Evolutionary conservation across 805 yeast genomes (phyloP).

Genomic region (Candida tammaniensis): DNA sequence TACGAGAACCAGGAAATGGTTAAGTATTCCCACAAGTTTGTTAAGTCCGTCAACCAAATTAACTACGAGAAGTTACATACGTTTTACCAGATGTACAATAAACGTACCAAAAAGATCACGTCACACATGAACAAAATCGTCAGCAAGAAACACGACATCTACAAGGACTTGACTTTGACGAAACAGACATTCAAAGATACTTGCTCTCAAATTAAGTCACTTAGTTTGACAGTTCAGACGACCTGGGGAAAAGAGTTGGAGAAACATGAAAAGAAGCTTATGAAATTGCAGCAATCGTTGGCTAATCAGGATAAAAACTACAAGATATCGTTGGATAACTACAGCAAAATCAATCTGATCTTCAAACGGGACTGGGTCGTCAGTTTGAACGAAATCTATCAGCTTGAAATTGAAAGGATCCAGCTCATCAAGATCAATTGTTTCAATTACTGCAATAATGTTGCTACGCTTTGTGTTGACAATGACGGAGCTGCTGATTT

Average conservation of each 20-base stretch:
- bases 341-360: slow-evolving; percentile 54
- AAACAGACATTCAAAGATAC: slow-evolving; percentile 55
- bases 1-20: slow-evolving; percentile 60
- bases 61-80: slow-evolving; percentile 49
- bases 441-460: slow-evolving; percentile 75
- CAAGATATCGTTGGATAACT: slow-evolving; percentile 49
- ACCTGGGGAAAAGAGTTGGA: slow-evolving; percentile 75
- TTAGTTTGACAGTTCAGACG: slow-evolving; percentile 59
- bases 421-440: slow-evolving; percentile 66
- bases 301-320: slow-evolving; percentile 51
- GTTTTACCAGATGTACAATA: slow-evolving; percentile 50
- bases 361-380: slow-evolving; percentile 75
- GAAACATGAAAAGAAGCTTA: slow-evolving; percentile 53
- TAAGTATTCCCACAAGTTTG: slow-evolving; percentile 52
- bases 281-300: slow-evolving; percentile 44
- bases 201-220: slow-evolving; percentile 56
- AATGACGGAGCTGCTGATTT: slow-evolving; percentile 76
- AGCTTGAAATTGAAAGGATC: slow-evolving; percentile 68
- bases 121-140: slow-evolving; percentile 53
- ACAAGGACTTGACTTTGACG: slow-evolving; percentile 32
- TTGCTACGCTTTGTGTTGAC: slow-evolving; percentile 73
- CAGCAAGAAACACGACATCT: slow-evolving; percentile 40
- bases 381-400: slow-evolving; percentile 61
- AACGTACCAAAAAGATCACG: slow-evolving; percentile 56
- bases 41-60: slow-evolving; percentile 47